Conservation (phyloP, 495 filamentous ascomycete species). For the Penicillium ochrochloron region DNA sequence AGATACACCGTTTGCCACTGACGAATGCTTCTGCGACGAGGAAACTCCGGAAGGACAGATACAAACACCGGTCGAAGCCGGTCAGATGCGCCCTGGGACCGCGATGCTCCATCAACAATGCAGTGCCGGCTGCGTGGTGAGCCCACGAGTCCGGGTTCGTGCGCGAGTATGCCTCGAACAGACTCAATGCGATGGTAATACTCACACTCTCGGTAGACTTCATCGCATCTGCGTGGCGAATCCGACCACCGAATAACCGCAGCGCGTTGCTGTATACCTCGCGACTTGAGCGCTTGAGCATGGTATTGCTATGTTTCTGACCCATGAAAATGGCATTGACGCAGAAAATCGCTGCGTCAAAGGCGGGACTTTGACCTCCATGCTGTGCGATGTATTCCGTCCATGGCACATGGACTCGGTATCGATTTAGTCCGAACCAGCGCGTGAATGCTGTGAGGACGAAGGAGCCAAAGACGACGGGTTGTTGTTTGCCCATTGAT, state of each 20-base stretch:
- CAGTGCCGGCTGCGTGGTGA: conserved; percentile 38
- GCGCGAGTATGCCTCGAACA: conserved; percentile 38
- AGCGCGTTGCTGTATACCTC: conserved; percentile 42
- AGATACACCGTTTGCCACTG: conserved; percentile 30
- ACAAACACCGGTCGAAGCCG: conserved; percentile 35
- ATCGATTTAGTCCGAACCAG: conserved; percentile 32
- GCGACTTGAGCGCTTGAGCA: conserved; percentile 27
- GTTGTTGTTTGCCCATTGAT: conserved; percentile 30
- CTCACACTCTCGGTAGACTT: conserved; percentile 32
- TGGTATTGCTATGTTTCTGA: conserved; percentile 18
- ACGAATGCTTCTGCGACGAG: conserved; percentile 35
- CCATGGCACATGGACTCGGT: conserved; percentile 33
- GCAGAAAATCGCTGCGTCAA: conserved; percentile 29
- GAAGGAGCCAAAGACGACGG: conserved; percentile 33
- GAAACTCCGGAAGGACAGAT: conserved; percentile 38
- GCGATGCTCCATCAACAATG: conserved; percentile 35
- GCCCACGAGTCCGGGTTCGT: conserved; percentile 38
- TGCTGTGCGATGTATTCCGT: conserved; percentile 28
- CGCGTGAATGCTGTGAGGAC: conserved; percentile 30
- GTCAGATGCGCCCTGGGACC: conserved; percentile 32
- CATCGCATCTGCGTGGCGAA: conserved; percentile 27
- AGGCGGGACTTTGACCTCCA: conserved; percentile 28
- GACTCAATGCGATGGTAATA: conserved; percentile 34
- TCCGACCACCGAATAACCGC: conserved; percentile 30
- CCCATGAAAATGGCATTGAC: conserved; percentile 30